Percentiles rank a stretch among this genome's conserved stretches.
Evolutionary conservation across 2,329 filamentous ascomycete species (phyloP).

Genomic region (Trichoderma breve): DNA sequence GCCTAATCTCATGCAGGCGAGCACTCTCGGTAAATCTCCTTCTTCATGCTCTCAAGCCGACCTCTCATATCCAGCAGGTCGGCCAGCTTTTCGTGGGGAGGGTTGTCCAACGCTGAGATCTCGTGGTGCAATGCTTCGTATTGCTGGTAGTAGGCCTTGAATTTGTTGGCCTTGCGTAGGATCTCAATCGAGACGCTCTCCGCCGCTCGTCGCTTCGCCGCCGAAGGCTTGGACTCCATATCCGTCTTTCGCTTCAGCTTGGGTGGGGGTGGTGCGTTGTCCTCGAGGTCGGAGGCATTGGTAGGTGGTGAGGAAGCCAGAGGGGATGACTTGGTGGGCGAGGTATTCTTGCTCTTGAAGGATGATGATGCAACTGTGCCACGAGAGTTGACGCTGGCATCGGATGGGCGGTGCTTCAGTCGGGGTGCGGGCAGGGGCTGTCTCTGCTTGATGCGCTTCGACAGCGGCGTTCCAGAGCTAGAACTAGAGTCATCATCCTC

Average conservation of each 20-base stretch:
- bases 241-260: constrained; percentile 51
- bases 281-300: constrained; percentile 62
- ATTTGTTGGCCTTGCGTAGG: constrained; percentile 52
- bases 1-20: constrained; percentile 27
- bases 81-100: constrained; percentile 50
- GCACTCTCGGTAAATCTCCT: constrained; percentile 53
- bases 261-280: constrained; percentile 34
- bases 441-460: constrained; percentile 56
- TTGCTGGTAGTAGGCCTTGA: constrained; percentile 55
- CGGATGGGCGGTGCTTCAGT: constrained; percentile 48
- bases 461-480: constrained; percentile 57
- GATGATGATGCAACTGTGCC: constrained; percentile 38
- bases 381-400: constrained; percentile 46
- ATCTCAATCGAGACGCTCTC: constrained; percentile 41
- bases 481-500: constrained; percentile 57
- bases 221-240: constrained; percentile 26
- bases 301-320: constrained; percentile 64
- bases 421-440: constrained; percentile 35
- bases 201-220: constrained; percentile 33
- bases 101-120: constrained; percentile 49
- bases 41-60: constrained; percentile 56
- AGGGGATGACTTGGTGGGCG: constrained; percentile 62
- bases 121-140: constrained; percentile 58
- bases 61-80: constrained; percentile 54
- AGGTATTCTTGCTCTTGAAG: constrained; percentile 52